These are phyloP conservation scores for Backusella tuberculispora DNA, from an alignment of 192 early-diverging fungal species.

Conservation along the genomic window DNA sequence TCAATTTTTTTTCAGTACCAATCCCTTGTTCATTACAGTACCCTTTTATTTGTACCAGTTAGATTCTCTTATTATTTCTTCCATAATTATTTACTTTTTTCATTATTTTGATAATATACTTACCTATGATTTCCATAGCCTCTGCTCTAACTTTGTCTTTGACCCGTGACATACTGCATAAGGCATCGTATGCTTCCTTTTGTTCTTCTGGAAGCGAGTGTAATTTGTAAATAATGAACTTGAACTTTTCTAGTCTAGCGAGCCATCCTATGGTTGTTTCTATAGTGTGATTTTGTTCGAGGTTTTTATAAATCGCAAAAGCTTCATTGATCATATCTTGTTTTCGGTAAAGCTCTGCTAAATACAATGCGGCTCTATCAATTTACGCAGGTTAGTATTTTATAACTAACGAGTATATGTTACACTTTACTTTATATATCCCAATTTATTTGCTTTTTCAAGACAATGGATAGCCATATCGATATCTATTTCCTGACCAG, in stretches of 20 bases:
- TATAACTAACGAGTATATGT: neutral
- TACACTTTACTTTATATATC: slow-evolving; percentile 32
- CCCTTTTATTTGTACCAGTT: neutral
- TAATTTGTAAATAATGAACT: neutral
- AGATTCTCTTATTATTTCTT: neutral
- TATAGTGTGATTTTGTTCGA: neutral
- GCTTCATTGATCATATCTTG: slow-evolving; percentile 24
- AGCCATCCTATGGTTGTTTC: neutral
- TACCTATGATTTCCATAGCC: slow-evolving; percentile 5
- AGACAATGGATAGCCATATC: slow-evolving; percentile 33
- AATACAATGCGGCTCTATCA: slow-evolving; percentile 25
- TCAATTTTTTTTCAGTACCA: slow-evolving; percentile 4
- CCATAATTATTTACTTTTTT: neutral
- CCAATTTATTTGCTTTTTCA: slow-evolving; percentile 34
- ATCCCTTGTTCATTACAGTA: slow-evolving; percentile 34
- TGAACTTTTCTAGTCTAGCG: neutral
- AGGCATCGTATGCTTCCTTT: neutral
- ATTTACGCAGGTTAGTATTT: neutral
- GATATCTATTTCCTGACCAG: slow-evolving; percentile 34
- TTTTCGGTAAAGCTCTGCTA: slow-evolving; percentile 27
- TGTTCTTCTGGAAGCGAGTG: neutral
- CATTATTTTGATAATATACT: neutral
- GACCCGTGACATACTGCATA: slow-evolving; percentile 5
- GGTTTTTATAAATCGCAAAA: slow-evolving; percentile 9
- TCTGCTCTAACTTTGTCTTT: slow-evolving; percentile 3